Percentiles rank a stretch among this genome's conserved stretches.
Conservation (phyloP, 306 rosid genomes). For the Alnus glutinosa region DNA sequence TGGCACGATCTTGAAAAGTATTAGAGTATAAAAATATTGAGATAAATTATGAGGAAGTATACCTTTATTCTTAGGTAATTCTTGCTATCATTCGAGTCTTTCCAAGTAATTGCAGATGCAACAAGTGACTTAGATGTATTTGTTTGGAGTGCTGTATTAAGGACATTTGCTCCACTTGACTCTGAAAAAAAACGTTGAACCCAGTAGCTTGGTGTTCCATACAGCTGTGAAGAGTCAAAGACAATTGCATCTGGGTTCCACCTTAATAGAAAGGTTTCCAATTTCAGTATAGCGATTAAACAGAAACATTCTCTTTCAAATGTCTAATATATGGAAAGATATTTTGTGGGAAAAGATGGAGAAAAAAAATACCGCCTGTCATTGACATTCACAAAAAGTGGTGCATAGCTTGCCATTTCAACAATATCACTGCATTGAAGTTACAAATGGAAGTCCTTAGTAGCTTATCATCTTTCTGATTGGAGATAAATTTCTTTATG, state of each 20-base stretch:
- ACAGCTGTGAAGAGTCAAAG: slow-evolving; percentile 65
- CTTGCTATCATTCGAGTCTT: slow-evolving; percentile 30
- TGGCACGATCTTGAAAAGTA: background rate
- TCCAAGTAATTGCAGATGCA: slow-evolving; percentile 68
- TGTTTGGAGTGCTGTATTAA: slow-evolving; percentile 50
- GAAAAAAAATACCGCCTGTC: slow-evolving; percentile 59
- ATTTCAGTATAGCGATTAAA: slow-evolving; percentile 21
- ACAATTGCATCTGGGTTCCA: slow-evolving; percentile 98
- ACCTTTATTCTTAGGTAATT: slow-evolving; percentile 70
- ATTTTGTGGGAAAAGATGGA: background rate
- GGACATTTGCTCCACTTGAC: slow-evolving; percentile 86
- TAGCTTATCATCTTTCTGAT: background rate
- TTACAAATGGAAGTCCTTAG: slow-evolving; percentile 3
- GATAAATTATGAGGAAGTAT: background rate
- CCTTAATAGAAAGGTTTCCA: slow-evolving; percentile 37
- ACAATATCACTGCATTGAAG: slow-evolving; percentile 68
- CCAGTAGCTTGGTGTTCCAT: slow-evolving; percentile 98
- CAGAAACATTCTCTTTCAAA: slow-evolving; percentile 8
- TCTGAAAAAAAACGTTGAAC: slow-evolving; percentile 62
- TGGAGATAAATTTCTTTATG: background rate
- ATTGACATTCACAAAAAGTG: slow-evolving; percentile 80
- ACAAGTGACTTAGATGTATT: slow-evolving; percentile 36
- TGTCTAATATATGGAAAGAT: background rate
- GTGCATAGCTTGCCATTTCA: slow-evolving; percentile 92
- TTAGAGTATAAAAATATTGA: background rate